A percentile compares a stretch with the other conserved stretches of the same genome.
These are phyloP conservation scores for Hypoxylon trugodes DNA, from an alignment of 495 filamentous ascomycete genomes.

Conservation along the genomic window DNA sequence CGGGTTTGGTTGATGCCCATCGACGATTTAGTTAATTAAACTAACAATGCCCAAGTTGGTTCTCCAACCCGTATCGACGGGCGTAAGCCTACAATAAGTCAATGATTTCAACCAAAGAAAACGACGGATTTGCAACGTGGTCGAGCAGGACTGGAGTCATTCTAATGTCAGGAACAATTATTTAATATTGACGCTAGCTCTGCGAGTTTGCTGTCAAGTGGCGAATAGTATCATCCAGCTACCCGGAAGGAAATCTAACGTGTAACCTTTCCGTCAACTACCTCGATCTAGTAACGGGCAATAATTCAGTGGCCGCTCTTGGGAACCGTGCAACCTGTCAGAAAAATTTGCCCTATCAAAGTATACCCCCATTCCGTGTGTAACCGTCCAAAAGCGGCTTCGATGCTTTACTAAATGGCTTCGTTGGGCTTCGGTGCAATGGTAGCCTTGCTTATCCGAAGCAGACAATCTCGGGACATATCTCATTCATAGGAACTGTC, in stretches of 20 bases:
- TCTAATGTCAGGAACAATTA: constrained; percentile 21
- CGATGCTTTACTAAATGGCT: neutral
- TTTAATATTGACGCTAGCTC: constrained; percentile 27
- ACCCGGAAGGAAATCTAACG: constrained; percentile 4
- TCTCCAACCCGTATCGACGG: constrained; percentile 10
- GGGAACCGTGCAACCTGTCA: constrained; percentile 5
- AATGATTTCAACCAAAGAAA: constrained; percentile 22
- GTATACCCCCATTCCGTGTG: constrained; percentile 10
- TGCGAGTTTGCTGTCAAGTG: constrained; percentile 9
- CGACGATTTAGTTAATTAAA: constrained; percentile 34
- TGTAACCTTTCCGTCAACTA: constrained; percentile 16
- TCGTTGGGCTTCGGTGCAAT: constrained; percentile 34
- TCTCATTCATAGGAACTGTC: constrained; percentile 28
- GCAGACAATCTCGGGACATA: constrained; percentile 28
- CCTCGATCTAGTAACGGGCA: neutral
- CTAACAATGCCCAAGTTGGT: constrained; percentile 16
- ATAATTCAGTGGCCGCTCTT: neutral
- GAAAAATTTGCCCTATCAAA: constrained; percentile 12
- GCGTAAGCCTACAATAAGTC: constrained; percentile 10
- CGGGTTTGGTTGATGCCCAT: constrained; percentile 36
- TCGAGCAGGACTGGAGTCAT: constrained; percentile 33
- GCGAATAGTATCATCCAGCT: constrained; percentile 20
- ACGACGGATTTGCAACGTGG: constrained; percentile 32
- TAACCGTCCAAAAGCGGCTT: constrained; percentile 28
- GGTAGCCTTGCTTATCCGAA: constrained; percentile 37